phyloP scores from a whole-genome alignment of 2,329 filamentous ascomycete genomes.

The Didymellaceae sp. region DNA sequence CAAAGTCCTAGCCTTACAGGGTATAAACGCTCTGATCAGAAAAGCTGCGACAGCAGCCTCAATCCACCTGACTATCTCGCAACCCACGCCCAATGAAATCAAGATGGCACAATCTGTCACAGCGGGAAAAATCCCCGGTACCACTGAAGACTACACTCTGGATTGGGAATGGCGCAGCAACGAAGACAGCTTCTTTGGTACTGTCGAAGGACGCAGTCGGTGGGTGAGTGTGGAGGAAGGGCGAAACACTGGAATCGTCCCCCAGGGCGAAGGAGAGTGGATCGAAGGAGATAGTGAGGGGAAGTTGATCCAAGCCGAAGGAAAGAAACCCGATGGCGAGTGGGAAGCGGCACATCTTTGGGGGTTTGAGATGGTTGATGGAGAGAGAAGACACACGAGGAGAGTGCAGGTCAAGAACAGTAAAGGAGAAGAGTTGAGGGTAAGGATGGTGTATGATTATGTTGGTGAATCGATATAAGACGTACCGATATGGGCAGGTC shows the following conservation, averaged over 20 bases:
- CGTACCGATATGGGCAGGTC: background rate
- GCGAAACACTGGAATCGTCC: slow-evolving; percentile 6
- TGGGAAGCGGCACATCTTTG: slow-evolving; percentile 24
- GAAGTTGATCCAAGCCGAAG: slow-evolving; percentile 18
- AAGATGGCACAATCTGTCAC: slow-evolving; percentile 20
- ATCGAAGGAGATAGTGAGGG: slow-evolving; percentile 19
- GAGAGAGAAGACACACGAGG: slow-evolving; percentile 19
- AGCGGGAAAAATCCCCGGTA: slow-evolving; percentile 20
- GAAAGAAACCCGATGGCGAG: slow-evolving; percentile 15
- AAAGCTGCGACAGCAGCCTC: slow-evolving; percentile 20
- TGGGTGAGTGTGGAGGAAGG: slow-evolving; percentile 21
- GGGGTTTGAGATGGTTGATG: slow-evolving; percentile 20
- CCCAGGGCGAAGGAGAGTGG: slow-evolving; percentile 10
- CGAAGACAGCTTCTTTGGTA: slow-evolving; percentile 22
- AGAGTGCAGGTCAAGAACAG: slow-evolving; percentile 15
- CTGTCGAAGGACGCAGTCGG: slow-evolving; percentile 18
- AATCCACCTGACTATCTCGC: slow-evolving; percentile 23
- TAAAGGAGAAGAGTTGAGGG: slow-evolving; percentile 16
- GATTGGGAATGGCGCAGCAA: slow-evolving; percentile 24
- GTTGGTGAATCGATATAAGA: slow-evolving; percentile 3
- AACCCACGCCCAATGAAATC: slow-evolving; percentile 17
- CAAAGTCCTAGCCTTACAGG: slow-evolving; percentile 21
- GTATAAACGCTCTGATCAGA: slow-evolving; percentile 18
- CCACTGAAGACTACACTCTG: slow-evolving; percentile 18
- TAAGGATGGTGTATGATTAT: slow-evolving; percentile 24